These are phyloP conservation scores for Candida nitratophila DNA, from an alignment of 805 yeast species.

Conservation along the genomic window DNA sequence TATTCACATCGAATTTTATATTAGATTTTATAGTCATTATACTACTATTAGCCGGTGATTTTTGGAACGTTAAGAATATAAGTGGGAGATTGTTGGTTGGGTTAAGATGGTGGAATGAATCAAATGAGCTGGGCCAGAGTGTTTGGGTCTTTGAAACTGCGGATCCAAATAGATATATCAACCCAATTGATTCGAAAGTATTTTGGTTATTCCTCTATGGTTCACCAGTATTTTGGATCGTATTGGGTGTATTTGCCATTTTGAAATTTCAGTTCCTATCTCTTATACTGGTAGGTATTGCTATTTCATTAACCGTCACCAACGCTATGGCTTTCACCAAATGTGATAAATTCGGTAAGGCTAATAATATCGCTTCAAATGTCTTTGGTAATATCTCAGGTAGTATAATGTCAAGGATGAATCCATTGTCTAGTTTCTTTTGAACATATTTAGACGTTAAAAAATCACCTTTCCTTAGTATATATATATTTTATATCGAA, in stretches of 20 bases:
- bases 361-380: conserved; percentile 56
- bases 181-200: conserved; percentile 85
- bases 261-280: conserved; percentile 69
- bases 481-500: too few species aligned
- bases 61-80: conserved; percentile 89
- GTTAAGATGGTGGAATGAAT: conserved; percentile 95
- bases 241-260: conserved; percentile 70
- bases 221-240: conserved; percentile 70
- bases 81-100: conserved; percentile 89
- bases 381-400: conserved; percentile 49
- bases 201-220: conserved; percentile 79
- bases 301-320: conserved; percentile 65
- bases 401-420: conserved; percentile 35
- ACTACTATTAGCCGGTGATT: conserved; percentile 76
- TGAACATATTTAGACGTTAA: too few species aligned
- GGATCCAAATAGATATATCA: conserved; percentile 62
- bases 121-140: conserved; percentile 54
- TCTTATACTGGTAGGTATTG: conserved; percentile 56
- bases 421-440: conserved; percentile 23
- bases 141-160: conserved; percentile 89
- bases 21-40: conserved; percentile 74
- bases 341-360: conserved; percentile 89
- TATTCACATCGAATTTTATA: conserved; percentile 61
- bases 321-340: conserved; percentile 87
- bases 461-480: too few species aligned